These are phyloP conservation scores for Breviolum minutum DNA, from an alignment of 73 alveolate species.

Conservation along the genomic window DNA sequence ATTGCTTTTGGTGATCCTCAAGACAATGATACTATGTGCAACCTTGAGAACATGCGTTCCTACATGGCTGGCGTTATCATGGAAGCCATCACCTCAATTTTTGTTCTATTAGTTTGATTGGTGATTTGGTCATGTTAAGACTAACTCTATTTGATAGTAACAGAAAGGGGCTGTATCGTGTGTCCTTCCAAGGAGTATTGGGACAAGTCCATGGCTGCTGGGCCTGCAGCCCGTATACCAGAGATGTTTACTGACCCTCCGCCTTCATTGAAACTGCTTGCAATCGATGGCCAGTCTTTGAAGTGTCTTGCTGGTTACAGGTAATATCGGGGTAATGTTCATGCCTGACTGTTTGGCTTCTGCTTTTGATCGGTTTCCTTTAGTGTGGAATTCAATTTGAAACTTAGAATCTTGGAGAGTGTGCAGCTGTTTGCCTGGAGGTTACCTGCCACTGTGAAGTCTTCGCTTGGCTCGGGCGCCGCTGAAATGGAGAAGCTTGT, in stretches of 20 bases:
- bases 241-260: background rate
- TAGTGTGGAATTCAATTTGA: background rate
- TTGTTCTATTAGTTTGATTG: too few relatives aligned
- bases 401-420: background rate
- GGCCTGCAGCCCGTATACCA: background rate
- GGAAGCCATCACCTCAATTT: background rate
- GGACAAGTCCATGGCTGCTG: constrained; percentile 8
- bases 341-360: background rate
- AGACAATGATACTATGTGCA: background rate
- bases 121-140: background rate
- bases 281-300: background rate
- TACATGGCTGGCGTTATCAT: background rate
- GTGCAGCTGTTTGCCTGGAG: background rate
- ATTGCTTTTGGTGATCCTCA: background rate
- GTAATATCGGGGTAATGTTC: background rate
- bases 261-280: background rate
- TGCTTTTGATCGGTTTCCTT: background rate
- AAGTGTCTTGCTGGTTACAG: background rate
- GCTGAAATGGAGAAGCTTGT: background rate
- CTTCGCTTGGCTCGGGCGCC: background rate
- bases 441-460: background rate
- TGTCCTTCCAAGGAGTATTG: background rate
- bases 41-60: background rate
- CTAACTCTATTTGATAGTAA: too few relatives aligned
- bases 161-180: too few relatives aligned